Conservation (phyloP, 2,329 filamentous ascomycete species). For the Aspergillus quadrilineatus region DNA sequence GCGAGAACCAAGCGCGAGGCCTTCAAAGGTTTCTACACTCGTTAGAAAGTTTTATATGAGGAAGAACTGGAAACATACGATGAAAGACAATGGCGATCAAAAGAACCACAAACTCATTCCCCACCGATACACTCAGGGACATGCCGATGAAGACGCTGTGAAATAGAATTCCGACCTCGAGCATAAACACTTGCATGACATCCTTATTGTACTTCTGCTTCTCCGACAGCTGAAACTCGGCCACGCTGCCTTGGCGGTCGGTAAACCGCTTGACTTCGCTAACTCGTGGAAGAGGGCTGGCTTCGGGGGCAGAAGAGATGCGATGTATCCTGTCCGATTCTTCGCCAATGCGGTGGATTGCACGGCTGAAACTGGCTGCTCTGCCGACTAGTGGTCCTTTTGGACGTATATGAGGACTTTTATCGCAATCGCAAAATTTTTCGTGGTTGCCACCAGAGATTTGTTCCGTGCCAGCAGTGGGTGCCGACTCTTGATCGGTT, state of each 20-base stretch:
- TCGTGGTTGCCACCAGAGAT: neutral
- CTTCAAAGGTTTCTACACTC: slow-evolving; percentile 35
- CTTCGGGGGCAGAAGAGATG: slow-evolving; percentile 25
- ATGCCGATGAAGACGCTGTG: slow-evolving; percentile 60
- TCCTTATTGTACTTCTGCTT: slow-evolving; percentile 57
- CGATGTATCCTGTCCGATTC: slow-evolving; percentile 23
- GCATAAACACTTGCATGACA: slow-evolving; percentile 69
- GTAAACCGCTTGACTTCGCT: slow-evolving; percentile 17
- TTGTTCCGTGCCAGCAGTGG: neutral
- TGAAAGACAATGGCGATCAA: slow-evolving; percentile 39
- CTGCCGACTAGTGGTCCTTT: slow-evolving; percentile 29
- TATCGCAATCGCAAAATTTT: slow-evolving; percentile 10
- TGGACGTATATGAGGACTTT: slow-evolving; percentile 24
- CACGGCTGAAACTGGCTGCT: slow-evolving; percentile 30
- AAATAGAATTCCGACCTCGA: slow-evolving; percentile 76
- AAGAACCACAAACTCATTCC: slow-evolving; percentile 35
- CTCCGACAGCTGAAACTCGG: slow-evolving; percentile 1
- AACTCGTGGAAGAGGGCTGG: slow-evolving; percentile 14
- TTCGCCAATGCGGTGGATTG: slow-evolving; percentile 29
- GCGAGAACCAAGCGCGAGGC: slow-evolving; percentile 35
- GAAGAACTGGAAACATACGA: slow-evolving; percentile 24
- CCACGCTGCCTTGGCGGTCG: neutral
- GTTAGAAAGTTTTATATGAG: neutral
- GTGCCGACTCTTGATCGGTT: slow-evolving; percentile 1
- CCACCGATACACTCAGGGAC: slow-evolving; percentile 37